phyloP scores from a whole-genome alignment of 192 early-diverging fungal species.

The Rhizoclosmatium globosum region DNA sequence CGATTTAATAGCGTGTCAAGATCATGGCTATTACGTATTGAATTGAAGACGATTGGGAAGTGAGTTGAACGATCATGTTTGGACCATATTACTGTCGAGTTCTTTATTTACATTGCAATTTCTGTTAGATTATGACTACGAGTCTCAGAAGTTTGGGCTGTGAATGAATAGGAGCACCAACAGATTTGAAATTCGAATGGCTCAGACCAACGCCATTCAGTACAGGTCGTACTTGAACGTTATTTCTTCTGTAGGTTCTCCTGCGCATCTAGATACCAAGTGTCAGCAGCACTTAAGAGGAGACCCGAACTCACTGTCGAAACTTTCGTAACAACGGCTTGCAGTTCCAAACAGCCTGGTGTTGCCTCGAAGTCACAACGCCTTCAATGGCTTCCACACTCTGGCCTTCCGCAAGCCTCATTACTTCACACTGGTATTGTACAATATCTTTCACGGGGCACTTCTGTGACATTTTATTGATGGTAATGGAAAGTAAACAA shows the following conservation, averaged over 20 bases:
- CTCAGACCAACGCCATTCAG: too few relatives aligned
- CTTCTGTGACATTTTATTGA: background rate
- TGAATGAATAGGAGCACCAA: too few relatives aligned
- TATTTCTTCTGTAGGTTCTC: background rate
- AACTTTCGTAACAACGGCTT: slow-evolving; percentile 1
- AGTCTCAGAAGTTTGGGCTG: too few relatives aligned
- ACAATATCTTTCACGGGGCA: background rate
- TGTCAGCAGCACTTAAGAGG: background rate
- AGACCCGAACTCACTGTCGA: background rate
- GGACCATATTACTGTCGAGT: too few relatives aligned
- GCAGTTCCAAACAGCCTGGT: slow-evolving; percentile 19
- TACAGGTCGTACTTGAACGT: slow-evolving; percentile 1
- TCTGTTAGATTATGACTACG: too few relatives aligned
- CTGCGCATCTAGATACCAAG: background rate
- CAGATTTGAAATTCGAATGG: too few relatives aligned
- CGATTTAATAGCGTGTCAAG: too few relatives aligned
- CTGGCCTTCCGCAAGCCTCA: background rate
- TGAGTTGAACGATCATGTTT: too few relatives aligned
- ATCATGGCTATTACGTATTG: too few relatives aligned
- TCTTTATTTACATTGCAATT: too few relatives aligned
- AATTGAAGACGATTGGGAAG: too few relatives aligned
- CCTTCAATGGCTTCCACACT: background rate
- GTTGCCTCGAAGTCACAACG: background rate
- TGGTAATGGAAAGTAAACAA: too few relatives aligned
- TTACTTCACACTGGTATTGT: slow-evolving; percentile 3